Evolutionary conservation across 164 flowering plant genomes (phyloP), one percentile per base, ranked within the genome.

Genomic region (Berberis vulgaris): DNA sequence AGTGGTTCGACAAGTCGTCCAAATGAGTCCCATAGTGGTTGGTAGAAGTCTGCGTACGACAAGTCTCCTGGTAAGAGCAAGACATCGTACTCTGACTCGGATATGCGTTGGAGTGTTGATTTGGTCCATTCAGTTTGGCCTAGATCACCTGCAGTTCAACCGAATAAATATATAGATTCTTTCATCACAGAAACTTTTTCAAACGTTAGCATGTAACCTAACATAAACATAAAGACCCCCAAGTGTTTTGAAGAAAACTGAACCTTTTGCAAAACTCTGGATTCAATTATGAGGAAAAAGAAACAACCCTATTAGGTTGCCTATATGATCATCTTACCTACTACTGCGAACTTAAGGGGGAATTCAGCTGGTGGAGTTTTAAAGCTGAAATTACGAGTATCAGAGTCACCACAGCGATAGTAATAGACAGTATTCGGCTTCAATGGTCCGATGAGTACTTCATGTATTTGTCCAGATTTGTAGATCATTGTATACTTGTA

Each of bases 91-190:
- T 79, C 54, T n/a, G 83, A 79, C 12, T 66, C 63, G 1, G 74
- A 50, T 5, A 89, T 78, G 73, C 87, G 96, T 7, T 82, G 54
- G 3, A 91, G 84, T 8, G 97, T 91, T 42, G 94, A 72, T 0
- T 72, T 73, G 12, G 97, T 91, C 94, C 92, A 89, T 2, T 62
- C 94, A 0, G 95, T 89, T 61, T 91, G 97, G 40, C 97, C 97
- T 13, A 91, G 73, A 68, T 91, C 97, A 45, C 94, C 96, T 84
- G 66, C 70, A 71, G 26, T 26, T 26, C 26, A 0, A 26, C 26
- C 26, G 26, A 26, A 26, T 26, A 26, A 26, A 26, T 26, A 26
- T 26, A 26, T 26, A 26, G 26, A 26, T 26, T 26, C 26, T 26
- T 26, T 26, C 26, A 26, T 26, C 26, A 26, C 26, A 26, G 26